These are phyloP conservation scores for Taphrina flavorubra DNA, from an alignment of 1,139 yeast species.

Conservation along the genomic window DNA sequence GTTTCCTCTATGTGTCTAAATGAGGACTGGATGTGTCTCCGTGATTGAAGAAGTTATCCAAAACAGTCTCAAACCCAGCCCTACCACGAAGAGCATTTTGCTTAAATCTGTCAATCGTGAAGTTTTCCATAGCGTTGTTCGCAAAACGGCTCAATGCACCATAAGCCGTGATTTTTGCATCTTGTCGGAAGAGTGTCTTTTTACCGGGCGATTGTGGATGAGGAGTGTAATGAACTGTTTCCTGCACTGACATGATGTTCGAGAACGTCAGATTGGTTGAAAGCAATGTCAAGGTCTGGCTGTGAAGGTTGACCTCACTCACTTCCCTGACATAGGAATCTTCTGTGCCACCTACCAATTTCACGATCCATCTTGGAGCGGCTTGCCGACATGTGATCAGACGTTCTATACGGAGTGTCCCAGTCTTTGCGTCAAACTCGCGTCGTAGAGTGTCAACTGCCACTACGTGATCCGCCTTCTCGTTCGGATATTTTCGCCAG, in stretches of 20 bases:
- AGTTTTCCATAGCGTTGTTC: constrained; percentile 78
- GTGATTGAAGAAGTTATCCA: constrained; percentile 49
- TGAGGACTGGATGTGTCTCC: not conserved
- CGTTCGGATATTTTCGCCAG: constrained; percentile 96
- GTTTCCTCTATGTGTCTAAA: not conserved
- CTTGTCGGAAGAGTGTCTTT: constrained; percentile 73
- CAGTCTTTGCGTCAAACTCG: constrained; percentile 63
- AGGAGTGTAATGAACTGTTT: constrained; percentile 80
- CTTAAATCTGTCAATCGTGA: constrained; percentile 86
- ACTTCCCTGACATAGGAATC: constrained; percentile 86
- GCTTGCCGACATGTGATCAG: constrained; percentile 87
- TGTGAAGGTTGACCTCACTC: constrained; percentile 75
- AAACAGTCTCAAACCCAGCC: constrained; percentile 80
- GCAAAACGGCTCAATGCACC: constrained; percentile 72
- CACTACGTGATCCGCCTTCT: constrained; percentile 88
- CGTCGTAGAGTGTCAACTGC: constrained; percentile 87
- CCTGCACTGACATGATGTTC: constrained; percentile 77
- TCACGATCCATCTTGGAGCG: constrained; percentile 80
- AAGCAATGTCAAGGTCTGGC: constrained; percentile 71
- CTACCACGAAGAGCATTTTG: constrained; percentile 86
- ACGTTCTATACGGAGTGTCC: constrained; percentile 77
- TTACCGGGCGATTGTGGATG: constrained; percentile 59
- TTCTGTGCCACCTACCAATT: constrained; percentile 74
- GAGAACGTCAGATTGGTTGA: constrained; percentile 87
- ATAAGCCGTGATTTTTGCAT: constrained; percentile 87